These are phyloP conservation scores for Bisporella sp. DNA, from an alignment of 2,329 filamentous ascomycete genomes.

Conservation along the genomic window DNA sequence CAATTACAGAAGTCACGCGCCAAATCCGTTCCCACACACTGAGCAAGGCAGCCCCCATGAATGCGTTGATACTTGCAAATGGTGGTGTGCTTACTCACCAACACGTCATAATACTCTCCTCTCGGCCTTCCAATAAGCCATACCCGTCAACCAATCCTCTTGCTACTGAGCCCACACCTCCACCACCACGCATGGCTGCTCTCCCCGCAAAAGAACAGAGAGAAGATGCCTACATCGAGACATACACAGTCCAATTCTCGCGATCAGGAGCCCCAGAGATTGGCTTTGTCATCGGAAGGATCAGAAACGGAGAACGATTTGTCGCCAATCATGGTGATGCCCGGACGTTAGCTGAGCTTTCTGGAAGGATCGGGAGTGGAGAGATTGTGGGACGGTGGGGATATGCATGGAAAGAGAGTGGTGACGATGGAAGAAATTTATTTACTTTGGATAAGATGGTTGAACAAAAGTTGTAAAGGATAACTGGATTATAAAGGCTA, in stretches of 20 bases:
- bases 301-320: slow-evolving; percentile 43
- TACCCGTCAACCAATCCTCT: slow-evolving; percentile 44
- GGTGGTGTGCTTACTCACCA: slow-evolving; percentile 61
- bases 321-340: slow-evolving; percentile 50
- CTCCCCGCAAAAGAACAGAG: too few species aligned
- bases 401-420: slow-evolving; percentile 29
- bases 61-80: slow-evolving; percentile 56
- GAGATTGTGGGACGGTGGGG: slow-evolving; percentile 44
- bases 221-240: slow-evolving; percentile 18
- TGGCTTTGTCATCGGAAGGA: slow-evolving; percentile 45
- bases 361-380: slow-evolving; percentile 25
- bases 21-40: slow-evolving; percentile 29
- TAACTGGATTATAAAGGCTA: neutral
- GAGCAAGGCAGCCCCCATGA: slow-evolving; percentile 36
- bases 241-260: slow-evolving; percentile 52
- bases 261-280: slow-evolving; percentile 40
- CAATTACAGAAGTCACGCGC: slow-evolving; percentile 48
- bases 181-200: too few species aligned
- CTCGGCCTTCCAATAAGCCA: slow-evolving; percentile 20
- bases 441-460: slow-evolving; percentile 25
- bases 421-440: slow-evolving; percentile 30
- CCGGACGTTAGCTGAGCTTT: slow-evolving; percentile 37
- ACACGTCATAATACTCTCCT: slow-evolving; percentile 52
- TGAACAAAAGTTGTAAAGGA: slow-evolving; percentile 8
- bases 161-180: slow-evolving; percentile 19